A percentile compares a stretch with the other conserved stretches of the same genome.
phyloP scores from a whole-genome alignment of 257 asterid genomes.

The Verbascum thapsus region DNA sequence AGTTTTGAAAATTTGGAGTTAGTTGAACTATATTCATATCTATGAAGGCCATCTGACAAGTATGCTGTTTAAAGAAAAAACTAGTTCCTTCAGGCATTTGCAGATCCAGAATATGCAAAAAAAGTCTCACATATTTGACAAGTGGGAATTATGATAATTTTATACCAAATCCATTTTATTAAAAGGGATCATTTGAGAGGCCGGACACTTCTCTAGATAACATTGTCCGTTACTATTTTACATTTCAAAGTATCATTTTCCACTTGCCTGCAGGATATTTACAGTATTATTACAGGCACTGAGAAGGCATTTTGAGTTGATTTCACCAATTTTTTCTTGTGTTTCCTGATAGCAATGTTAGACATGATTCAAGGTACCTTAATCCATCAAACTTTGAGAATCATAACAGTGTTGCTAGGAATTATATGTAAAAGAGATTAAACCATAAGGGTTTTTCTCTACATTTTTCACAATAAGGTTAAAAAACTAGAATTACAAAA shows the following conservation, averaged over 20 bases:
- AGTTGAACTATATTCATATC: background rate
- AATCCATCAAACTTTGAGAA: background rate
- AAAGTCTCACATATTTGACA: background rate
- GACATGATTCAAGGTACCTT: background rate
- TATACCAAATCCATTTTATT: background rate
- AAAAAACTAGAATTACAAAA: background rate
- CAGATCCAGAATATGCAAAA: conserved; percentile 10
- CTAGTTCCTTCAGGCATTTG: conserved; percentile 2
- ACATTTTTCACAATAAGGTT: background rate
- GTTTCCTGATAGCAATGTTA: background rate
- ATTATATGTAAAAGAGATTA: background rate
- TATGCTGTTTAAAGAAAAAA: background rate
- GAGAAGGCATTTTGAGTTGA: background rate
- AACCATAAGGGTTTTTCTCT: too few relatives aligned
- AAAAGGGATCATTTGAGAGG: background rate
- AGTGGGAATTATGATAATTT: background rate
- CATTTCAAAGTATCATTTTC: background rate
- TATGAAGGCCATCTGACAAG: conserved; percentile 12
- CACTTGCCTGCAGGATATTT: background rate
- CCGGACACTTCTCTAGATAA: conserved; percentile 10
- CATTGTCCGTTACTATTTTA: background rate
- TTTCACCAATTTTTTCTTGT: background rate
- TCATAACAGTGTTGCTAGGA: background rate
- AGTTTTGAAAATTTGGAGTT: background rate
- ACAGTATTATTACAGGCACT: background rate